Conservation (phyloP, 306 rosid genomes). For the Datisca glomerata region DNA sequence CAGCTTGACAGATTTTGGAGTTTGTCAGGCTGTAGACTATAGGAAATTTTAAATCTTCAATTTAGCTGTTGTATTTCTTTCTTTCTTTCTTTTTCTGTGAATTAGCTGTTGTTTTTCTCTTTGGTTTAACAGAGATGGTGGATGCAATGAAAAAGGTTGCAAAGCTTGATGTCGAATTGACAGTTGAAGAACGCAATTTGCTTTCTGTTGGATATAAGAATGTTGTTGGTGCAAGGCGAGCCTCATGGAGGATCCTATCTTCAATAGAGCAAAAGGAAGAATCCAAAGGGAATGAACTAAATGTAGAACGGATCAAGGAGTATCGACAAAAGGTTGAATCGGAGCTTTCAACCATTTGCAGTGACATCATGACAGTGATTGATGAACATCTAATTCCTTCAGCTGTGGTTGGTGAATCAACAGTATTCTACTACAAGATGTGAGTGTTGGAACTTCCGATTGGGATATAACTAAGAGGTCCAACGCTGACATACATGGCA, state of each 20-base stretch:
- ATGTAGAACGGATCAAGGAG: neutral
- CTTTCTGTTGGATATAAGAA: conserved; percentile 5
- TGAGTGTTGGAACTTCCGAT: neutral
- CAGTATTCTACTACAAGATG: conserved; percentile 5
- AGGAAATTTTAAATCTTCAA: neutral
- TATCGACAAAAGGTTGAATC: conserved; percentile 5
- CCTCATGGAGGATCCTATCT: conserved; percentile 3
- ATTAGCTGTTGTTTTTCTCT: neutral
- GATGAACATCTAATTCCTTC: conserved; percentile 3
- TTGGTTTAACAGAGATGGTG: neutral
- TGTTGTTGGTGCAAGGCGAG: conserved; percentile 3
- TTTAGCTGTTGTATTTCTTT: neutral
- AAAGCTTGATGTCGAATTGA: conserved; percentile 1
- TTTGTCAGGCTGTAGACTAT: neutral
- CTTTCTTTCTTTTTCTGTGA: too few relatives aligned
- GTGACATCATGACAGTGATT: conserved; percentile 4
- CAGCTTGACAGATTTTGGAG: neutral
- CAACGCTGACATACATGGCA: too few relatives aligned
- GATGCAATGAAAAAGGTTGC: conserved; percentile 2
- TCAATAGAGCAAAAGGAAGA: conserved; percentile 5
- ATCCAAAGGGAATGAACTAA: conserved; percentile 1
- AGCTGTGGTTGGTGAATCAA: conserved; percentile 1
- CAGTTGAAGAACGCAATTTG: conserved; percentile 2
- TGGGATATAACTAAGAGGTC: too few relatives aligned
- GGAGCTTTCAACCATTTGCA: conserved; percentile 2